Conservation (phyloP, 371 early-diverging fungal species). For the Batkoa obscura region DNA sequence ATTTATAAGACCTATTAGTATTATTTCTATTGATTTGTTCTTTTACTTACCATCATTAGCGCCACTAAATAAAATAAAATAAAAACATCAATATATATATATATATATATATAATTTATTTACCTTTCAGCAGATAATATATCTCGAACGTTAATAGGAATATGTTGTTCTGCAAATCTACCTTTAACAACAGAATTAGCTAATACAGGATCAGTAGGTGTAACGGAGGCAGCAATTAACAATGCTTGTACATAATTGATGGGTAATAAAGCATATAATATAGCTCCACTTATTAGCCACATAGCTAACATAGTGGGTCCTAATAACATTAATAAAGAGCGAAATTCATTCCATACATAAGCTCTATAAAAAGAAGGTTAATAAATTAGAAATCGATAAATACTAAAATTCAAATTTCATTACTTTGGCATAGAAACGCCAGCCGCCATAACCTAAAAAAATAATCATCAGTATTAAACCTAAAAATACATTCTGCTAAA, state of each 20-base stretch:
- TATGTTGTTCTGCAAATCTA: constrained; percentile 75
- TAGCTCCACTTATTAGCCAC: constrained; percentile 61
- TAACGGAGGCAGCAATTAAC: constrained; percentile 70
- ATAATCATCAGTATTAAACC: background rate
- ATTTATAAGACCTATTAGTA: constrained; percentile 3
- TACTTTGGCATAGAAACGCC: constrained; percentile 63
- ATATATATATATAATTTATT: background rate
- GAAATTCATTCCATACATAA: constrained; percentile 37
- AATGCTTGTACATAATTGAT: constrained; percentile 44
- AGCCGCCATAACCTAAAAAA: constrained; percentile 56
- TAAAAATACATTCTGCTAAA: background rate
- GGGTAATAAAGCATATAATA: constrained; percentile 44
- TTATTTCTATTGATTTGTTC: background rate
- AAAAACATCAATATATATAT: background rate
- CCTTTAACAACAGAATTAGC: constrained; percentile 89
- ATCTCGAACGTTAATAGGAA: constrained; percentile 59
- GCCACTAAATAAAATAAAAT: constrained; percentile 18
- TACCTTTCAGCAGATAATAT: constrained; percentile 68
- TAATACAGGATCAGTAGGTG: constrained; percentile 91
- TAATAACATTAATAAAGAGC: constrained; percentile 53
- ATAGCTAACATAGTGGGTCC: constrained; percentile 69
- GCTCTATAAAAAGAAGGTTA: constrained; percentile 18
- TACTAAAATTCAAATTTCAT: constrained; percentile 1
- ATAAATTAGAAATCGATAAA: background rate
- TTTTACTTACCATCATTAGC: constrained; percentile 41